phyloP scores from a whole-genome alignment of 768 basidiomycete species.

The Suillus subalutaceus region DNA sequence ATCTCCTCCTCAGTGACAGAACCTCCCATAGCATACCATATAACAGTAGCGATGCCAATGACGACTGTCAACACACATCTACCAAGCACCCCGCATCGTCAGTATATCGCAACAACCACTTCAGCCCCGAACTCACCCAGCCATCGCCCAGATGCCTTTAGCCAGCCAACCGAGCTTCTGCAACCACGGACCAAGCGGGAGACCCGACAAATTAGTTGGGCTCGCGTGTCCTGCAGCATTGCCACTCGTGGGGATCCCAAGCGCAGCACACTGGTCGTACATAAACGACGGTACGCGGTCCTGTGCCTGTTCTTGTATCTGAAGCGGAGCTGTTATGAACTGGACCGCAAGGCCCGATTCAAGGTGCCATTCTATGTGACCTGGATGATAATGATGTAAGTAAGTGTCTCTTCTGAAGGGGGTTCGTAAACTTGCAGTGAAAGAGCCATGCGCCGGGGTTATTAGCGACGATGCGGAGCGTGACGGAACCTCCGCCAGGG shows the following conservation, averaged over 20 bases:
- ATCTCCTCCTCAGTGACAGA: conserved; percentile 78
- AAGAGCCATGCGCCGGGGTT: conserved; percentile 93
- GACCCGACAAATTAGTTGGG: conserved; percentile 67
- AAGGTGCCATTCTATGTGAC: conserved; percentile 88
- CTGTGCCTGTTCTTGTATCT: conserved; percentile 56
- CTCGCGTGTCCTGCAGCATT: conserved; percentile 87
- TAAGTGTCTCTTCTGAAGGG: not conserved
- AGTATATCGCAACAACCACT: conserved; percentile 5
- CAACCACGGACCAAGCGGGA: conserved; percentile 69
- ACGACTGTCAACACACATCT: conserved; percentile 84
- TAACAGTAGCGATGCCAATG: conserved; percentile 78
- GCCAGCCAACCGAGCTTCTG: conserved; percentile 75
- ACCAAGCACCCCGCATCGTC: conserved; percentile 23
- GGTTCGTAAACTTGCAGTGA: conserved; percentile 57
- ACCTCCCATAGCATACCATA: conserved; percentile 84
- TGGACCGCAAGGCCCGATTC: conserved; percentile 83
- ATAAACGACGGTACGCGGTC: conserved; percentile 57
- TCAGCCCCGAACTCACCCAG: conserved; percentile 48
- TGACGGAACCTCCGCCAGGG: conserved; percentile 65
- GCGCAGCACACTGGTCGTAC: conserved; percentile 72
- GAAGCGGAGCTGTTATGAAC: conserved; percentile 80
- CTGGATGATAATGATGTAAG: conserved; percentile 33
- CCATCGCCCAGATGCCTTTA: conserved; percentile 77
- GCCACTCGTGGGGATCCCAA: conserved; percentile 62
- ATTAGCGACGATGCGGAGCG: conserved; percentile 81